Percentiles rank a stretch among this genome's conserved stretches.
phyloP scores from a whole-genome alignment of 2,329 filamentous ascomycete species.

The Alternaria triticina region DNA sequence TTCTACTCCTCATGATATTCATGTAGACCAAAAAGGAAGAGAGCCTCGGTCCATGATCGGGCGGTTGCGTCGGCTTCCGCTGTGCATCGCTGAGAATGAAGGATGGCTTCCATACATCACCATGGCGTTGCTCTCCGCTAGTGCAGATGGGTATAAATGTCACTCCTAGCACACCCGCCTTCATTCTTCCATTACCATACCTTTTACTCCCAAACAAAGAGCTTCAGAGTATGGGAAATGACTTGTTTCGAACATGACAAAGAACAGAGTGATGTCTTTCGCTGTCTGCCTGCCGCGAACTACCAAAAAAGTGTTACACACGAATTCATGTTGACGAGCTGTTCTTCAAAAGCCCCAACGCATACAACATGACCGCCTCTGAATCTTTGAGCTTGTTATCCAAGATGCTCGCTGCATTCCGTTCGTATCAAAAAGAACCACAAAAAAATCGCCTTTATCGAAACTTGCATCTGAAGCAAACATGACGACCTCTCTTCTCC shows the following conservation, averaged over 20 bases:
- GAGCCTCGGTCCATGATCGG: accelerated
- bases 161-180: neutral
- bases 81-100: neutral
- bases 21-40: neutral
- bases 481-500: neutral
- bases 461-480: accelerated
- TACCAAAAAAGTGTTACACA: neutral
- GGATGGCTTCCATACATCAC: too few relatives aligned
- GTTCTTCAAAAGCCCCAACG: neutral
- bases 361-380: neutral
- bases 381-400: neutral
- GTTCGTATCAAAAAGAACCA: neutral
- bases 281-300: neutral
- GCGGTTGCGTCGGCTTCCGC: neutral
- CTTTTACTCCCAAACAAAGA: neutral
- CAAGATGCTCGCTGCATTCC: neutral
- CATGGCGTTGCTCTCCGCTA: neutral
- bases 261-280: neutral
- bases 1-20: neutral
- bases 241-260: too few relatives aligned
- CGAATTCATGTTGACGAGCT: neutral
- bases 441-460: neutral
- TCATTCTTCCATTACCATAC: neutral
- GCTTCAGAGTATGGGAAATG: too few relatives aligned
- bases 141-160: neutral